Evolutionary conservation across 2,329 filamentous ascomycete species (phyloP).

Genomic region (Arachnomyces sp.): DNA sequence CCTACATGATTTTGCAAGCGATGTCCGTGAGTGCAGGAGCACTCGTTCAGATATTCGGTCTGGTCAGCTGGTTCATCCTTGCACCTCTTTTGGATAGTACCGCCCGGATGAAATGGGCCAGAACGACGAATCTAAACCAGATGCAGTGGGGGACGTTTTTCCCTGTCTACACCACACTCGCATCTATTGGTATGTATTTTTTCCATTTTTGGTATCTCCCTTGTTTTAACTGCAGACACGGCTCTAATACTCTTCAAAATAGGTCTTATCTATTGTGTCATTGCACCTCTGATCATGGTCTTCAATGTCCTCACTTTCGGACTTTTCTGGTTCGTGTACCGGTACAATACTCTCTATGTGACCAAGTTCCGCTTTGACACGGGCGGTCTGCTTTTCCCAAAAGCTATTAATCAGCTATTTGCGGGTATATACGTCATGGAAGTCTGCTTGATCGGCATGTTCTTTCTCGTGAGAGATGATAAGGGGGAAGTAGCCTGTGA

Average conservation of each 20-base stretch:
- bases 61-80: constrained; percentile 74
- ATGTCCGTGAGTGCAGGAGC: constrained; percentile 85
- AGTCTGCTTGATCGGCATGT: constrained; percentile 78
- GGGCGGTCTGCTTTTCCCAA: constrained; percentile 82
- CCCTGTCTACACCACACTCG: constrained; percentile 93
- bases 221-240: not conserved
- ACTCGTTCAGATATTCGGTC: constrained; percentile 70
- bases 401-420: constrained; percentile 91
- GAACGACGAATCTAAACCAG: constrained; percentile 69
- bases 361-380: constrained; percentile 85
- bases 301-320: constrained; percentile 91
- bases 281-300: constrained; percentile 81
- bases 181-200: constrained; percentile 62
- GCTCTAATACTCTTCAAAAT: not conserved
- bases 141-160: constrained; percentile 92
- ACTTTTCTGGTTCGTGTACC: constrained; percentile 86
- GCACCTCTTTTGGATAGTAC: constrained; percentile 79
- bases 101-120: constrained; percentile 69
- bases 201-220: not conserved
- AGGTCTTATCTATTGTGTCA: constrained; percentile 74
- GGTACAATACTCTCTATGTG: constrained; percentile 96
- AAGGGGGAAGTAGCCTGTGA: constrained; percentile 52
- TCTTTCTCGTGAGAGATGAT: constrained; percentile 65
- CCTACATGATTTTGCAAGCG: constrained; percentile 93
- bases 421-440: constrained; percentile 94